Evolutionary conservation across 129 eudicot genomes (phyloP).

Genomic region (Solidago caesia): DNA sequence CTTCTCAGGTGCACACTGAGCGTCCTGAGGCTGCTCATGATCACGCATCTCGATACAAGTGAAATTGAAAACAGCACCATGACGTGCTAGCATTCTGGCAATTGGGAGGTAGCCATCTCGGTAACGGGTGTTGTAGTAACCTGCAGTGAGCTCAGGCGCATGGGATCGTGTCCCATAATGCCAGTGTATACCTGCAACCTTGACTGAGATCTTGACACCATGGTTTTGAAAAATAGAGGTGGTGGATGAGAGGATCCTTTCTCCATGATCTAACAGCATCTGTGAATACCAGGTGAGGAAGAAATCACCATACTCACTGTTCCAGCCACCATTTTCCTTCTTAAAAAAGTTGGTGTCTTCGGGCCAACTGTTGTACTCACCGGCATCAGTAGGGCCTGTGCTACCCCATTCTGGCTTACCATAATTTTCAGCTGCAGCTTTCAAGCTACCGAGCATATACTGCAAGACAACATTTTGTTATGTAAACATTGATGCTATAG

Average conservation of each 20-base stretch:
- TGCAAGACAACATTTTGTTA: conserved; percentile 30
- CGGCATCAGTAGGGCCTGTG: conserved; percentile 94
- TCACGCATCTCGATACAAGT: conserved; percentile 95
- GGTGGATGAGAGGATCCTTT: conserved; percentile 60
- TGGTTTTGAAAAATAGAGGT: conserved; percentile 45
- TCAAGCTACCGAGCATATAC: conserved; percentile 84
- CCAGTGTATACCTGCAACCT: conserved; percentile 94
- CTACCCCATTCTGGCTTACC: conserved; percentile 97
- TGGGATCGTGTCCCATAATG: conserved; percentile 87
- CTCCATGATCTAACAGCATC: conserved; percentile 84
- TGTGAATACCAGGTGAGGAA: conserved; percentile 95
- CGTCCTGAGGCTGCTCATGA: conserved; percentile 72
- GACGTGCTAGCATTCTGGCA: conserved; percentile 66
- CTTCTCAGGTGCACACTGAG: conserved; percentile 77
- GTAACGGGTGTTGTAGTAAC: conserved; percentile 77
- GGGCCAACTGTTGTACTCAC: conserved; percentile 93
- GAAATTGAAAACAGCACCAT: conserved; percentile 72
- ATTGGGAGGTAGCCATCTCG: conserved; percentile 78
- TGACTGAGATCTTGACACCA: conserved; percentile 44
- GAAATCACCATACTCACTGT: conserved; percentile 74
- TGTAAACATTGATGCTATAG: conserved; percentile 11
- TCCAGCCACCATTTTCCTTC: conserved; percentile 88
- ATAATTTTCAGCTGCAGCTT: conserved; percentile 81
- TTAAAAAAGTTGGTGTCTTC: conserved; percentile 89
- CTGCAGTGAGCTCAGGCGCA: conserved; percentile 87